phyloP scores from a whole-genome alignment of 176 grass and related monocot genomes.

The Oryza australiensis region DNA sequence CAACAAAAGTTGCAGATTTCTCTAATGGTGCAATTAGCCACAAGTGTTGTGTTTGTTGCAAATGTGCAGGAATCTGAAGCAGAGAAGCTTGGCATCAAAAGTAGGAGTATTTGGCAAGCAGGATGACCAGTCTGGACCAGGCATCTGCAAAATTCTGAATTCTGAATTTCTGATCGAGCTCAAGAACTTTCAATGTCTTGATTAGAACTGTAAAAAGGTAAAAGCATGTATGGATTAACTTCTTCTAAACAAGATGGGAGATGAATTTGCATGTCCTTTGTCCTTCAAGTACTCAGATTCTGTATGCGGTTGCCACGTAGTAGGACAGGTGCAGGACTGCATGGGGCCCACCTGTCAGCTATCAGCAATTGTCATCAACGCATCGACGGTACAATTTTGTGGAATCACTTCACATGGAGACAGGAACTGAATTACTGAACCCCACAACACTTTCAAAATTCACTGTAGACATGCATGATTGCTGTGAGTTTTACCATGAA shows the following conservation, averaged over 20 bases:
- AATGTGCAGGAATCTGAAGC: slow-evolving; percentile 5
- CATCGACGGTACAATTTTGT: not conserved
- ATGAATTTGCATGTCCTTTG: not conserved
- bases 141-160: not conserved
- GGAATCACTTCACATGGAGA: not conserved
- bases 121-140: not conserved
- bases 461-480: not conserved
- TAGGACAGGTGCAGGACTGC: not conserved
- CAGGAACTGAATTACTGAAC: not conserved
- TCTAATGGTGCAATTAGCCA: not conserved
- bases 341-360: not conserved
- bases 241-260: not conserved
- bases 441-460: not conserved
- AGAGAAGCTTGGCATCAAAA: not conserved
- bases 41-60: not conserved
- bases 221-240: not conserved
- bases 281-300: not conserved
- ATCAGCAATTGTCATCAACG: not conserved
- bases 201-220: too few species aligned
- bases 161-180: too few species aligned
- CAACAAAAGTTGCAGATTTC: not conserved
- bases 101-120: not conserved
- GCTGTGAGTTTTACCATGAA: not conserved
- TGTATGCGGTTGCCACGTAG: slow-evolving; percentile 2
- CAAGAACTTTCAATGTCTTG: not conserved